These are phyloP conservation scores for Pittosporum tobira DNA, from an alignment of 129 eudicot genomes.

Conservation along the genomic window DNA sequence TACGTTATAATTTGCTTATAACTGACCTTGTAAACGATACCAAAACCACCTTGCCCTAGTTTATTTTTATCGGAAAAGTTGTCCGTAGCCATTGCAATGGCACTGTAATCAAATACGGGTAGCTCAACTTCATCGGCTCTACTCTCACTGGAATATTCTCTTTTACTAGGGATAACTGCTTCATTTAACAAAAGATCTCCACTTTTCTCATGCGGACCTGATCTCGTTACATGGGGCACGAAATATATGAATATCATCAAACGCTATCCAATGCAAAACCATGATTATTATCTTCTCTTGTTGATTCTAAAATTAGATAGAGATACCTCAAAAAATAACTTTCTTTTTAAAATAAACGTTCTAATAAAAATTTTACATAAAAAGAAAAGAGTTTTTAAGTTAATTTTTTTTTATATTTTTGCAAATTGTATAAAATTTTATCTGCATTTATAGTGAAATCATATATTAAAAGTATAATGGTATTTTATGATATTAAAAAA, in stretches of 20 bases:
- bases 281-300: no score
- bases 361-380: no score
- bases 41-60: background rate
- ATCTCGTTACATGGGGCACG: background rate
- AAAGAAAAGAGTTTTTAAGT: background rate
- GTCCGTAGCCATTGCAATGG: constrained; percentile 19
- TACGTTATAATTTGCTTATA: background rate
- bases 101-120: constrained; percentile 49
- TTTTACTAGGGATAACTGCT: constrained; percentile 11
- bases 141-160: constrained; percentile 14
- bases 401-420: no score
- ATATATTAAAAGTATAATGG: no score
- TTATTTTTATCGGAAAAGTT: background rate
- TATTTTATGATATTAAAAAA: no score
- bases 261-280: background rate
- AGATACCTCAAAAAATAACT: no score
- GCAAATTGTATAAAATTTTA: no score
- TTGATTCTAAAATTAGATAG: no score
- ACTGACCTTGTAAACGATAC: constrained; percentile 11
- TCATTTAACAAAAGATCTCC: constrained; percentile 11
- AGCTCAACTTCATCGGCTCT: constrained; percentile 48
- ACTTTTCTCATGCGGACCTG: constrained; percentile 10
- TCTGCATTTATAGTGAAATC: no score
- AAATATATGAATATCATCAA: background rate
- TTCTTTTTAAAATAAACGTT: no score